These are phyloP conservation scores for Nematocida displodere DNA, from an alignment of 371 early-diverging fungal genomes.

Conservation along the genomic window DNA sequence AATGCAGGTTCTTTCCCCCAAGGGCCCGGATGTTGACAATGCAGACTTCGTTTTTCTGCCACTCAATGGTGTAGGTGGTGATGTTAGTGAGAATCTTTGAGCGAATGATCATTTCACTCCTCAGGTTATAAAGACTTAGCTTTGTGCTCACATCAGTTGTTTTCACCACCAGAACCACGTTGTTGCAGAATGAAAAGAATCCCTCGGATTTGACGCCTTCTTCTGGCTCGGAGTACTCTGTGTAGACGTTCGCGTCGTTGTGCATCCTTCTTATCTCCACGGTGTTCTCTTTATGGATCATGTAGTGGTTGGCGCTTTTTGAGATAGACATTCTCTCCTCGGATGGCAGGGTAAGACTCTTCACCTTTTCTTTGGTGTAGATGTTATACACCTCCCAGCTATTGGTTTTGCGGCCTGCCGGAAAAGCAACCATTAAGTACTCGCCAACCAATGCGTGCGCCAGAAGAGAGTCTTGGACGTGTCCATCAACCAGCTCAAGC, in stretches of 20 bases:
- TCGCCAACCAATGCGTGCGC: neutral
- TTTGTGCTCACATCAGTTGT: neutral
- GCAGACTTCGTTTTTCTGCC: neutral
- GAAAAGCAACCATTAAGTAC: neutral
- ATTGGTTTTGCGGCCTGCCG: neutral
- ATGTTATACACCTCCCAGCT: slow-evolving; percentile 10
- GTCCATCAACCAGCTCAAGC: slow-evolving; percentile 38
- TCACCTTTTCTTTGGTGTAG: slow-evolving; percentile 21
- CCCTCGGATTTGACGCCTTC: slow-evolving; percentile 23
- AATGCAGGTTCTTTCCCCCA: neutral
- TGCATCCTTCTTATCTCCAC: neutral
- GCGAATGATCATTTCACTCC: neutral
- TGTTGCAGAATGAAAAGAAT: slow-evolving; percentile 23
- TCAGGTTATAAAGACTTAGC: neutral
- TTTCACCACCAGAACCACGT: slow-evolving; percentile 11
- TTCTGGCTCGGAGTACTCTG: neutral
- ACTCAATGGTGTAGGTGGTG: slow-evolving; percentile 3
- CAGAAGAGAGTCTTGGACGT: slow-evolving; percentile 9
- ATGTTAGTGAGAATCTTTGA: slow-evolving; percentile 28
- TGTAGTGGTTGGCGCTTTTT: slow-evolving; percentile 3
- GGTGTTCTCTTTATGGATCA: neutral
- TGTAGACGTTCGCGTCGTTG: neutral
- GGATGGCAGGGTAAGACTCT: neutral
- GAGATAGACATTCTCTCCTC: slow-evolving; percentile 6
- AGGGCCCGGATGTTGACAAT: neutral